These are phyloP conservation scores for Nissolia schottii DNA, from an alignment of 306 rosid genomes.

Conservation along the genomic window DNA sequence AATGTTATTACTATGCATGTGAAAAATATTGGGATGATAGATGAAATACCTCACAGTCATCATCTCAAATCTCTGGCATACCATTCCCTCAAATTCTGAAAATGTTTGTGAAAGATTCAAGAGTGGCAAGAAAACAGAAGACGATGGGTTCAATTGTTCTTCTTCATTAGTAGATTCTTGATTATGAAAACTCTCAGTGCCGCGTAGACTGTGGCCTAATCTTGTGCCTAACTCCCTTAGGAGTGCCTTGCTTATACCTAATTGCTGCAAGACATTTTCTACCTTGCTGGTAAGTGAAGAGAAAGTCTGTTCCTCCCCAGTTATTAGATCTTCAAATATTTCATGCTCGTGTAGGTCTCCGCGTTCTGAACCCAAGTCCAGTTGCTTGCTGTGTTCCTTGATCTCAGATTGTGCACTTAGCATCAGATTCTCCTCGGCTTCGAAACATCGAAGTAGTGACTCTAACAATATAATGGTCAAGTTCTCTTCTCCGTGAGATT, in stretches of 20 bases:
- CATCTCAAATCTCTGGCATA: constrained; percentile 38
- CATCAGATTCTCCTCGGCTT: constrained; percentile 47
- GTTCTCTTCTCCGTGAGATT: constrained; percentile 27
- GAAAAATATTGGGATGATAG: background rate
- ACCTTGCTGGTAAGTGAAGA: constrained; percentile 45
- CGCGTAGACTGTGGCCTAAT: constrained; percentile 29
- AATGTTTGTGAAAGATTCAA: constrained; percentile 33
- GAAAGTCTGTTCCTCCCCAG: constrained; percentile 40
- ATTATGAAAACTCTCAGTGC: constrained; percentile 4
- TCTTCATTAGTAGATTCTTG: constrained; percentile 13
- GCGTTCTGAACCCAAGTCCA: constrained; percentile 43
- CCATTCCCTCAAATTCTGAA: constrained; percentile 43
- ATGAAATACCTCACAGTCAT: constrained; percentile 45
- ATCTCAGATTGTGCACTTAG: constrained; percentile 37
- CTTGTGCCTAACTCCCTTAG: constrained; percentile 30
- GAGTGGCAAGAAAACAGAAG: constrained; percentile 22
- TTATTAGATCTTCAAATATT: constrained; percentile 33
- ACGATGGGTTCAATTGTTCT: constrained; percentile 6
- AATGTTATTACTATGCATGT: background rate
- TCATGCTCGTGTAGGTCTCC: constrained; percentile 42
- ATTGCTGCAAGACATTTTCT: constrained; percentile 46
- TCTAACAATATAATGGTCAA: constrained; percentile 28
- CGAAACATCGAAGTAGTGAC: constrained; percentile 36
- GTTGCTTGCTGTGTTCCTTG: constrained; percentile 31
- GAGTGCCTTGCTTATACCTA: constrained; percentile 41